phyloP scores from a whole-genome alignment of 208 protist species.

The Tritrichomonas foetus region DNA sequence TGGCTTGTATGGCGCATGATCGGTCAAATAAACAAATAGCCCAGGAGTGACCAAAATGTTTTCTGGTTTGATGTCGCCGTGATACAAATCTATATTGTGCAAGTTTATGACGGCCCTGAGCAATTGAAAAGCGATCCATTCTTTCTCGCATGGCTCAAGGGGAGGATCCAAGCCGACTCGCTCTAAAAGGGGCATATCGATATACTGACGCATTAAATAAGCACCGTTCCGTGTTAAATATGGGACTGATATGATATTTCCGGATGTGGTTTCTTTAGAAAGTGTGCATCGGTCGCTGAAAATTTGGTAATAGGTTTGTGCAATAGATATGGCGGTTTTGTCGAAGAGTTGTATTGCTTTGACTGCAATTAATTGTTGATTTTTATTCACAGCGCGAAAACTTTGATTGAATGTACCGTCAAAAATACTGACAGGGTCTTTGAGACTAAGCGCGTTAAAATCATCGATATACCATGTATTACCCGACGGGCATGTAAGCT shows the following conservation, averaged over 20 bases:
- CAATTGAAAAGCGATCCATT: neutral
- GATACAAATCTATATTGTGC: neutral
- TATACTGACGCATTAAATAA: neutral
- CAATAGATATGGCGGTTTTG: neutral
- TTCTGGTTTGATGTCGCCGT: neutral
- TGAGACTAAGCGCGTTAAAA: neutral
- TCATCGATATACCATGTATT: neutral
- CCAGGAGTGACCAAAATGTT: neutral
- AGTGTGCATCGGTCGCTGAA: neutral
- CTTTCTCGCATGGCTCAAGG: neutral
- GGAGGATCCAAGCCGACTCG: neutral
- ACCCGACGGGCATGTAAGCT: neutral
- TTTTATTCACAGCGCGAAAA: neutral
- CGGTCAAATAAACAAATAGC: neutral
- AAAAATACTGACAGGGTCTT: neutral
- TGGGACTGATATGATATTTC: neutral
- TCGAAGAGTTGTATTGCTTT: neutral
- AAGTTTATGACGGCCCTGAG: neutral
- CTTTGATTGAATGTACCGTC: neutral
- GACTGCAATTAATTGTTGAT: neutral
- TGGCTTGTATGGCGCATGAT: constrained; percentile 5
- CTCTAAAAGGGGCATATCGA: neutral
- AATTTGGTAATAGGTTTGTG: neutral
- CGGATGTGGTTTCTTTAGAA: neutral
- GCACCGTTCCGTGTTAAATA: neutral